These are phyloP conservation scores for Paraurostyla sp. DNA, from an alignment of 73 alveolate genomes.

Conservation along the genomic window DNA sequence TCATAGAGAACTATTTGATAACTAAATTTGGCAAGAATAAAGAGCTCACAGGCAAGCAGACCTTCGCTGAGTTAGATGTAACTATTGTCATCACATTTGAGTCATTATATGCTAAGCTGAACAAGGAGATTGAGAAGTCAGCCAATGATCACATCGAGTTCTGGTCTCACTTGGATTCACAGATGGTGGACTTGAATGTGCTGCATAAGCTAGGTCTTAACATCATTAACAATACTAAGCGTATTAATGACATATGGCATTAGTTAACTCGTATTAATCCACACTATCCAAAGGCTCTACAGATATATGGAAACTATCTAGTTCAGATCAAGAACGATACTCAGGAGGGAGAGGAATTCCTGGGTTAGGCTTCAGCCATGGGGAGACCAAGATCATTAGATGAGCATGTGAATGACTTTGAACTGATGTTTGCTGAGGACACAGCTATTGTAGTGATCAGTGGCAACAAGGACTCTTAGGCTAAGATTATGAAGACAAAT, in stretches of 20 bases:
- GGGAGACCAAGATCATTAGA: slow-evolving; percentile 49
- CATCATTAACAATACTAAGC: slow-evolving; percentile 62
- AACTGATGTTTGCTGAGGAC: slow-evolving; percentile 70
- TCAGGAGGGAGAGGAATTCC: slow-evolving; percentile 54
- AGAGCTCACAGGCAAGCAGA: slow-evolving; percentile 19
- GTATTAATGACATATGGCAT: slow-evolving; percentile 59
- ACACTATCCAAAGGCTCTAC: slow-evolving; percentile 64
- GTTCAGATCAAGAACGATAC: slow-evolving; percentile 58
- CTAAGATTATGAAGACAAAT: slow-evolving; percentile 66
- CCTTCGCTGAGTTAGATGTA: slow-evolving; percentile 71
- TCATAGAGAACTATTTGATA: slow-evolving; percentile 57
- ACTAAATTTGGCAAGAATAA: slow-evolving; percentile 38
- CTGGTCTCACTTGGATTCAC: slow-evolving; percentile 65
- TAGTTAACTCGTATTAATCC: slow-evolving; percentile 60
- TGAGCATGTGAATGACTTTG: slow-evolving; percentile 71
- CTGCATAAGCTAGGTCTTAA: slow-evolving; percentile 68
- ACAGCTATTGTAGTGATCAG: slow-evolving; percentile 70
- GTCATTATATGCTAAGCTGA: slow-evolving; percentile 44
- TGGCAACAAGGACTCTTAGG: slow-evolving; percentile 69
- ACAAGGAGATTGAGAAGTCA: slow-evolving; percentile 67
- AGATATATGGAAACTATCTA: slow-evolving; percentile 58
- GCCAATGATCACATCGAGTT: slow-evolving; percentile 69
- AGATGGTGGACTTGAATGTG: slow-evolving; percentile 65
- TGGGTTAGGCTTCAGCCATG: slow-evolving; percentile 39
- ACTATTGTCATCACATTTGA: slow-evolving; percentile 70